Base-by-base conservation (phyloP, 1,139 yeast species). In the Lodderomyces pseudojiufengensis region DNA sequence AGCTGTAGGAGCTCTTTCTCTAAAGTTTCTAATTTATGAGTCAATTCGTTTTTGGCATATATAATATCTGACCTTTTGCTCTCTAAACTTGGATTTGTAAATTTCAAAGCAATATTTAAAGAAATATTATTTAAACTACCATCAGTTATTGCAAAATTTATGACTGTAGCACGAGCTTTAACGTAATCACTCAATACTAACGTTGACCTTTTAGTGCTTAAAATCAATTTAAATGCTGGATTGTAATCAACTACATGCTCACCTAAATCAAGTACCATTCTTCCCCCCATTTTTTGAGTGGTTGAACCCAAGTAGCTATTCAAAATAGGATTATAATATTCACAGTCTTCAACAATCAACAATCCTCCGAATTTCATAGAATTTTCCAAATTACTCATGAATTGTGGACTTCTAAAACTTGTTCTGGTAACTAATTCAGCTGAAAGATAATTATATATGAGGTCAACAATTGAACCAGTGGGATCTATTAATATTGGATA, bases 311-410 rank as follows among this genome's bases (percentile, higher is more conserved):
- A 59, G 2, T 90, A 57, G 0, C 82, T 68, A 40, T 76, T 76
- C 15, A 90, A 52, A 9, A 84, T 61, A 0, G 97, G 95, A 54
- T 90, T 92, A 51, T 76, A 78, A 47, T 72, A 64, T 51, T 90
- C 97, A 3, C 90, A 87, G 57, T 90, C 94, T 47, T 77, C 78
- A 22, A 90, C 71, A 9, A 90, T 53, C 8, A 90, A 63, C 0
- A 74, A 52, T 4, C 87, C 88, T 7, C 98, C 97, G 65, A 90
- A 90, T 42, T 94, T 65, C 20, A 90, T 56, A 0, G 95, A 81
- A 51, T 87, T 84, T 52, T 87, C 95, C 18, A 90, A 57, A 36
- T 78, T 84, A 48, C 78, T 82, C 4, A 74, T 54, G 53, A 82
- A 84, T 0, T 82, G 75, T n/a, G 73, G 75, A 48, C 84, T 86